A percentile compares a stretch with the other conserved stretches of the same genome.
Conservation (phyloP, 768 basidiomycete genomes). For the Mycena polygramma region DNA sequence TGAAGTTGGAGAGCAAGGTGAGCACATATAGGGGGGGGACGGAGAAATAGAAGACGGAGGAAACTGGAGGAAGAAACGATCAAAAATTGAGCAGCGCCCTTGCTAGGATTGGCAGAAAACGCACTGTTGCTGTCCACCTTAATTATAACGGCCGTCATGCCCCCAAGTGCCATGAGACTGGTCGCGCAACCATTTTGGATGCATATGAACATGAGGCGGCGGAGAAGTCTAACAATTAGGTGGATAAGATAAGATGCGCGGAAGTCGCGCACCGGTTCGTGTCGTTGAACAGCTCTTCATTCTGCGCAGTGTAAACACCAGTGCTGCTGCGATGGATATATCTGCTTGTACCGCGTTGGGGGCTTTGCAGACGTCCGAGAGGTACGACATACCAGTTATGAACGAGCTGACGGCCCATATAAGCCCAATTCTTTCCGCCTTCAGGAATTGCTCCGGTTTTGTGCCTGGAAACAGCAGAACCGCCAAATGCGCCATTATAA, state of each 20-base stretch:
- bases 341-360: no score
- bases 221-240: background rate
- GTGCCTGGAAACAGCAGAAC: no score
- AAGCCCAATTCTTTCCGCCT: no score
- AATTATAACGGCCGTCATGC: background rate
- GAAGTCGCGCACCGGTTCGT: constrained; percentile 7
- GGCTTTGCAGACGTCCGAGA: no score
- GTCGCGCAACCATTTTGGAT: constrained; percentile 15
- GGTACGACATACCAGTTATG: no score
- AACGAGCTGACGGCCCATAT: no score
- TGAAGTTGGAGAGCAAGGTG: constrained; percentile 10
- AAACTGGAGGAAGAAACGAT: background rate
- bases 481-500: no score
- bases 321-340: no score
- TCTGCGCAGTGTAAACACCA: no score
- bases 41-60: background rate
- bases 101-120: background rate
- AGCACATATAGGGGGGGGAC: constrained; percentile 5
- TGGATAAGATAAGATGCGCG: background rate
- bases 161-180: background rate
- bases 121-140: constrained; percentile 1
- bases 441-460: no score
- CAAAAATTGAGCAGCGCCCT: no score
- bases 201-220: background rate
- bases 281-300: background rate